Percentiles rank a stretch among this genome's conserved stretches.
These are phyloP conservation scores for Parascedosporium putredinis DNA, from an alignment of 2,329 filamentous ascomycete genomes.

Conservation along the genomic window DNA sequence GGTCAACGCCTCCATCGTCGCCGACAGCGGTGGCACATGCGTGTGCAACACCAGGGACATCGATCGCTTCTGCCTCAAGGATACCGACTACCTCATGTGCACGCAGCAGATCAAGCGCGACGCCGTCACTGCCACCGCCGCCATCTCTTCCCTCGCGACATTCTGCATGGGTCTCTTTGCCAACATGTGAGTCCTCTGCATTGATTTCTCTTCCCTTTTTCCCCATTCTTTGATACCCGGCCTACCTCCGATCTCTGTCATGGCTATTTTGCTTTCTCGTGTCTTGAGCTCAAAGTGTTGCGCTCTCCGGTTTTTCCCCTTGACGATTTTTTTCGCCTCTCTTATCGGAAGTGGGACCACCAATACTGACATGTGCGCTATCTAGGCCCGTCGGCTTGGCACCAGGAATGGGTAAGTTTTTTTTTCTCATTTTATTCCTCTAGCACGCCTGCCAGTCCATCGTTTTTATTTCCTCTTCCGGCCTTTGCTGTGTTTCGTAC, in stretches of 20 bases:
- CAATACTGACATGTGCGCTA: no score
- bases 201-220: not conserved
- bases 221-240: no score
- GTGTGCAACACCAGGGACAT: conserved; percentile 48
- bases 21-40: conserved; percentile 64
- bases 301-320: no score
- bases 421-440: not conserved
- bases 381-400: conserved; percentile 22
- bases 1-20: conserved; percentile 42
- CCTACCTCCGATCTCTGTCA: no score
- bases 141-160: conserved; percentile 67
- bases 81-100: conserved; percentile 56
- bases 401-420: conserved; percentile 27
- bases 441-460: no score
- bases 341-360: no score
- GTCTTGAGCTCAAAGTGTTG: no score
- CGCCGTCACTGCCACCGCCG: conserved; percentile 74
- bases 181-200: conserved; percentile 57
- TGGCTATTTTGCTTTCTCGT: no score
- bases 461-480: not conserved
- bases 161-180: conserved; percentile 77
- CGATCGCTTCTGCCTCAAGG: conserved; percentile 40
- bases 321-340: no score
- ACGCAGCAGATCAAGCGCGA: conserved; percentile 59
- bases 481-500: not conserved